Evolutionary conservation across 148 eudicot species (phyloP).

Genomic region (Vaccinium corymbosum): DNA sequence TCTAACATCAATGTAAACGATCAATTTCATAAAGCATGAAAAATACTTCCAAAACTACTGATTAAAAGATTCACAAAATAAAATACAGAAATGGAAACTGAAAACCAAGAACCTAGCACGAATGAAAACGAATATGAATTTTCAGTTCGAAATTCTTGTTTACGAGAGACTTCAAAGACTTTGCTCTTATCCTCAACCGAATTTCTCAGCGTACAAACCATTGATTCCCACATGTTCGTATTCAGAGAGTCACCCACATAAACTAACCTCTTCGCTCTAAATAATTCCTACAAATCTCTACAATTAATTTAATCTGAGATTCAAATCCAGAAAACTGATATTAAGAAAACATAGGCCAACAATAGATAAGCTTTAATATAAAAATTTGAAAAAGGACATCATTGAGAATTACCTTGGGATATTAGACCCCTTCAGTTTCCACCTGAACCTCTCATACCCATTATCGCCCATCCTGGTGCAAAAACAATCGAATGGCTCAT

Average conservation of each 20-base stretch:
- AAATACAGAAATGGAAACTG: neutral
- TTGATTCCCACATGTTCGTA: constrained; percentile 90
- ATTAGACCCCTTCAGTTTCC: constrained; percentile 67
- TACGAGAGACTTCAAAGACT: constrained; percentile 73
- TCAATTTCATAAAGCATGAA: neutral
- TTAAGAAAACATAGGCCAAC: neutral
- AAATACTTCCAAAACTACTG: neutral
- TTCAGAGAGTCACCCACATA: constrained; percentile 85
- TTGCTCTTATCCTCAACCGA: constrained; percentile 46
- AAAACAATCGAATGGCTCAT: constrained; percentile 54
- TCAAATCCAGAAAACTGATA: constrained; percentile 7
- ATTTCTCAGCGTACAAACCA: constrained; percentile 59
- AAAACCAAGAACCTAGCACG: constrained; percentile 27
- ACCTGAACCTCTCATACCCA: constrained; percentile 54
- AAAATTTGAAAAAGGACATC: neutral
- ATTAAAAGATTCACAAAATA: neutral
- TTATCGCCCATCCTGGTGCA: constrained; percentile 58
- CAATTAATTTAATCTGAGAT: constrained; percentile 62
- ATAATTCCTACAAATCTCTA: constrained; percentile 47
- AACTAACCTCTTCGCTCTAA: constrained; percentile 69
- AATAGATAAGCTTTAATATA: neutral
- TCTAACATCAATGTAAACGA: neutral
- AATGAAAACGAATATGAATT: constrained; percentile 61
- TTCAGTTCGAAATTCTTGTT: constrained; percentile 45
- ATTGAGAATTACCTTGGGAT: constrained; percentile 53